phyloP scores from a whole-genome alignment of 768 basidiomycete genomes.

The Kondoa malvinella region DNA sequence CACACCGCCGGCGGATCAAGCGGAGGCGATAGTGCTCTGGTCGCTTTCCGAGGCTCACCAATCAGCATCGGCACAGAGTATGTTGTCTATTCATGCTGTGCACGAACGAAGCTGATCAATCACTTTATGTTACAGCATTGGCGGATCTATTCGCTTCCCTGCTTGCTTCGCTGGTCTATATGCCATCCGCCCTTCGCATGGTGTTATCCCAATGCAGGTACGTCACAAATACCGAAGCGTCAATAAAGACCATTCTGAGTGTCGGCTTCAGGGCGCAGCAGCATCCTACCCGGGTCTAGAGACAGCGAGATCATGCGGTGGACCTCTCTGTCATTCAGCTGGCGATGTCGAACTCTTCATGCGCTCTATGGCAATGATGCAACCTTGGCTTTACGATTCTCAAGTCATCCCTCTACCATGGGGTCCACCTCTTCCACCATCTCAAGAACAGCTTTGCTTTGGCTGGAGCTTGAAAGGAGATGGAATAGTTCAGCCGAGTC shows the following conservation, averaged over 20 bases:
- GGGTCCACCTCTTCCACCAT: background rate
- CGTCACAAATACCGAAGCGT: too few species aligned
- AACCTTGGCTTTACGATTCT: background rate
- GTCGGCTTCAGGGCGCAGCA: background rate
- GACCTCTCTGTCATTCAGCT: background rate
- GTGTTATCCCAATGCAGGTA: background rate
- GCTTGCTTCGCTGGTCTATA: background rate
- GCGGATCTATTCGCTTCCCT: background rate
- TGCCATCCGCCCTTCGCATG: background rate
- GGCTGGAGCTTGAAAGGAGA: background rate
- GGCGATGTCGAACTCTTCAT: background rate
- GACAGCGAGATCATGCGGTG: background rate
- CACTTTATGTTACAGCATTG: background rate
- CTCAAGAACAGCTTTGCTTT: background rate
- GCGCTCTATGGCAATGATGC: background rate
- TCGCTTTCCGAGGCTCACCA: background rate
- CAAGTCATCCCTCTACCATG: background rate
- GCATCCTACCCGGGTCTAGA: background rate
- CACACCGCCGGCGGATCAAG: background rate
- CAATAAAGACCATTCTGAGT: too few species aligned
- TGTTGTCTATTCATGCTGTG: too few species aligned
- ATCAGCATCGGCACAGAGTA: background rate
- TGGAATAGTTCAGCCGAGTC: background rate
- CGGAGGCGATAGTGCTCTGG: background rate
- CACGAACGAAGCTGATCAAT: too few species aligned